A percentile compares a stretch with the other conserved stretches of the same genome.
phyloP scores from a whole-genome alignment of 257 asterid genomes.

The Echium plantagineum region DNA sequence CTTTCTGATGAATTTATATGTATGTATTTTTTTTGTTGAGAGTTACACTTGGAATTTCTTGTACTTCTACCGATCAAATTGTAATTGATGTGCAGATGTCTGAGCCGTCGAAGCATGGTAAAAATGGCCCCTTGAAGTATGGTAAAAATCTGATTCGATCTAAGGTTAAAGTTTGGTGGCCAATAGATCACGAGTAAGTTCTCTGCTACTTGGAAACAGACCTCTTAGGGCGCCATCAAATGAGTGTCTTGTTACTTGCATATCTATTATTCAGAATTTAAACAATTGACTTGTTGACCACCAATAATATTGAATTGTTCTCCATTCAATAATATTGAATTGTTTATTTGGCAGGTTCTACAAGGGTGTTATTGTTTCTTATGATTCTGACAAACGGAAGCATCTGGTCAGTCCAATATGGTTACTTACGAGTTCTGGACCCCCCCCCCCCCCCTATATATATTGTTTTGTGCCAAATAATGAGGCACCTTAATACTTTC shows the following conservation, averaged over 20 bases:
- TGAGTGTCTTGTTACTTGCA: background rate
- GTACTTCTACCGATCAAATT: background rate
- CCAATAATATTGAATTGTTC: no score
- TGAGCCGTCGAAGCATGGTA: slow-evolving; percentile 25
- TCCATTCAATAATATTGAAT: background rate
- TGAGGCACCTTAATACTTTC: no score
- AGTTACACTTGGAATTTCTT: no score
- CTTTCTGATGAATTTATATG: background rate
- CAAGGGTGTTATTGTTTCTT: slow-evolving; percentile 55
- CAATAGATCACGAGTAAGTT: slow-evolving; percentile 61
- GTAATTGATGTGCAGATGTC: slow-evolving; percentile 37
- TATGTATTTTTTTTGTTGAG: no score
- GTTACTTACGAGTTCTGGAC: background rate
- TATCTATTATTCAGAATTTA: background rate
- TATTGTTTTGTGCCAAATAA: no score
- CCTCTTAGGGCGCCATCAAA: background rate
- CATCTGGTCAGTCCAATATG: slow-evolving; percentile 49
- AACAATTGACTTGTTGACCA: background rate
- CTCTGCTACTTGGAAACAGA: background rate
- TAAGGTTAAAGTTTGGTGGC: slow-evolving; percentile 91
- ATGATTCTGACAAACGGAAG: slow-evolving; percentile 63
- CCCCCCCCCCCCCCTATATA: background rate
- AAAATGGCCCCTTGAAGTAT: slow-evolving; percentile 21
- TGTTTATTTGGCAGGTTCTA: slow-evolving; percentile 44
- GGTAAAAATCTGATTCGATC: slow-evolving; percentile 63